Conservation (phyloP, 345 rosid species). For the Syzygium grande region DNA sequence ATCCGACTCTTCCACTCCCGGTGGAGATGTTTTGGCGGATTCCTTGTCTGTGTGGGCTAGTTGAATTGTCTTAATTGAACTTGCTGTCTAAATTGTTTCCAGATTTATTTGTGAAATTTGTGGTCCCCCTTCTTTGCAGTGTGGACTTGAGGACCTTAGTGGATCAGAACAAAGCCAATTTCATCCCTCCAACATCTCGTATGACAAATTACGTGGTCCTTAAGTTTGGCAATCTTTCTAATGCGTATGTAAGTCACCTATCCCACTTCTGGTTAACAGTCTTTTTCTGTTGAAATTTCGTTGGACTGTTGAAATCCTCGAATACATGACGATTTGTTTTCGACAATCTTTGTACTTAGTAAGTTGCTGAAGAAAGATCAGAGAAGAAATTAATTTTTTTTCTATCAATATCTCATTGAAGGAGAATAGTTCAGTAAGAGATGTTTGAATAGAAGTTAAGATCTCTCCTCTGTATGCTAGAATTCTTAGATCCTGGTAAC, state of each 20-base stretch:
- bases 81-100: no score
- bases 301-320: neutral
- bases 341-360: neutral
- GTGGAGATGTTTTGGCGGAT: neutral
- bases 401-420: neutral
- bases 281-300: neutral
- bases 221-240: constrained; percentile 59
- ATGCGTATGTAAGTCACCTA: constrained; percentile 39
- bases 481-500: neutral
- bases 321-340: neutral
- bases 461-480: neutral
- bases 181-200: constrained; percentile 79
- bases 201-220: constrained; percentile 87
- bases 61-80: no score
- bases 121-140: constrained; percentile 21
- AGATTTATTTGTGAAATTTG: neutral
- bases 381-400: neutral
- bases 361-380: neutral
- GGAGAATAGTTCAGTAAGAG: neutral
- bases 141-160: constrained; percentile 86
- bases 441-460: neutral
- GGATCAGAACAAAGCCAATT: constrained; percentile 75
- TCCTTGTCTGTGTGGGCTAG: no score
- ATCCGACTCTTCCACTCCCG: neutral
- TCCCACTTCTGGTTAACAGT: neutral